These are phyloP conservation scores for Ascochyta pisi DNA, from an alignment of 2,329 filamentous ascomycete species.

Conservation along the genomic window DNA sequence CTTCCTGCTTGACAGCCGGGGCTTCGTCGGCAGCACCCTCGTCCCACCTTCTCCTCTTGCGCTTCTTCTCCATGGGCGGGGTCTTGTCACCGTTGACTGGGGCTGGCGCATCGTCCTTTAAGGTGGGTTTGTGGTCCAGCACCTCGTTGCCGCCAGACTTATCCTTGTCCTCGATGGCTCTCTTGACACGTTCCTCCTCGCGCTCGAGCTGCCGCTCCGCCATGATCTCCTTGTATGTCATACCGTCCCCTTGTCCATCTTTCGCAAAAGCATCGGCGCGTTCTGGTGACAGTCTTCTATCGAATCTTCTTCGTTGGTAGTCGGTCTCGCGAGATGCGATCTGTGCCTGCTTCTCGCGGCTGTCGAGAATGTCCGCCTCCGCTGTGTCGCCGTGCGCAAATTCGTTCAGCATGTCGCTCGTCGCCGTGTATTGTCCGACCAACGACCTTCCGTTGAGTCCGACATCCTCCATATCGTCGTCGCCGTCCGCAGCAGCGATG, in stretches of 20 bases:
- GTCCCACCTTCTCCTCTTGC: constrained; percentile 94
- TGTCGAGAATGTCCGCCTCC: constrained; percentile 87
- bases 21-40: constrained; percentile 61
- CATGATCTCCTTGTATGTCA: constrained; percentile 91
- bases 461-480: constrained; percentile 77
- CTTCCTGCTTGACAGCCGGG: constrained; percentile 26
- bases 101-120: constrained; percentile 69
- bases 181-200: constrained; percentile 87
- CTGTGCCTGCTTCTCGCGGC: constrained; percentile 85
- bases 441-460: constrained; percentile 73
- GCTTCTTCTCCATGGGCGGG: constrained; percentile 66
- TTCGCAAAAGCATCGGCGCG: constrained; percentile 85
- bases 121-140: constrained; percentile 72
- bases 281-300: constrained; percentile 81
- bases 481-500: constrained; percentile 78
- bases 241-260: constrained; percentile 74
- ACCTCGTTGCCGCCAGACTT: constrained; percentile 65
- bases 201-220: constrained; percentile 86
- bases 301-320: constrained; percentile 94
- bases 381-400: constrained; percentile 89
- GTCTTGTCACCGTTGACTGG: constrained; percentile 76
- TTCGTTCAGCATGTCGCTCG: constrained; percentile 89
- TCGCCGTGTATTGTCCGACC: constrained; percentile 95
- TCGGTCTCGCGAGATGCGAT: constrained; percentile 95
- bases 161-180: constrained; percentile 78